phyloP scores from a whole-genome alignment of 768 basidiomycete species.

The Albatrellus ellisii region DNA sequence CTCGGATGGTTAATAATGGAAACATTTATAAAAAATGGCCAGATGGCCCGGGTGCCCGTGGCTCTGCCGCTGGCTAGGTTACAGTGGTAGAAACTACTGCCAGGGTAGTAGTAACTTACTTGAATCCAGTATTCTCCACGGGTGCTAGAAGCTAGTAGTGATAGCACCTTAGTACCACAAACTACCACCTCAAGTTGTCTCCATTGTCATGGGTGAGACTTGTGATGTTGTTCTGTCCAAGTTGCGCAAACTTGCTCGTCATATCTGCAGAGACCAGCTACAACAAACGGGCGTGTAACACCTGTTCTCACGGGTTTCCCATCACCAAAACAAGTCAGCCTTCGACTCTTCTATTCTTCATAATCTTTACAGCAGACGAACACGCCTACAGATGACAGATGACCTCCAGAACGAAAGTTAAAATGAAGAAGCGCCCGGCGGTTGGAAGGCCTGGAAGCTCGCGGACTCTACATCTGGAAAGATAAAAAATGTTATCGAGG shows the following conservation, averaged over 20 bases:
- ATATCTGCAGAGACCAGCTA: constrained; percentile 66
- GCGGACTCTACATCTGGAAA: constrained; percentile 77
- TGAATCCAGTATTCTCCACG: no score
- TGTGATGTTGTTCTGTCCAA: constrained; percentile 92
- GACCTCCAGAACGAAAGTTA: constrained; percentile 77
- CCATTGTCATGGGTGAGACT: background rate
- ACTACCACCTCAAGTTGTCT: background rate
- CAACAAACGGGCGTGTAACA: constrained; percentile 90
- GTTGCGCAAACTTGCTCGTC: constrained; percentile 79
- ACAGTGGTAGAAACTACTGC: no score
- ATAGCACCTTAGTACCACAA: background rate
- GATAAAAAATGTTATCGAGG: background rate
- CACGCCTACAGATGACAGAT: constrained; percentile 38
- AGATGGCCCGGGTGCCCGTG: no score
- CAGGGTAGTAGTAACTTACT: no score
- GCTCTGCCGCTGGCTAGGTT: no score
- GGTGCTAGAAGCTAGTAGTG: background rate
- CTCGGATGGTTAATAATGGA: no score
- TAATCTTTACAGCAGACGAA: background rate
- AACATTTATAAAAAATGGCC: no score
- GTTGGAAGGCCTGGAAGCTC: constrained; percentile 87
- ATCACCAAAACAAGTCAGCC: constrained; percentile 64
- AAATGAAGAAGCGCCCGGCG: constrained; percentile 94
- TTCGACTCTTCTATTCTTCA: constrained; percentile 6
- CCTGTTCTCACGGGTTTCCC: constrained; percentile 92